Conservation (phyloP, 768 basidiomycete genomes). For the Phlebiopsis flavidoalba region DNA sequence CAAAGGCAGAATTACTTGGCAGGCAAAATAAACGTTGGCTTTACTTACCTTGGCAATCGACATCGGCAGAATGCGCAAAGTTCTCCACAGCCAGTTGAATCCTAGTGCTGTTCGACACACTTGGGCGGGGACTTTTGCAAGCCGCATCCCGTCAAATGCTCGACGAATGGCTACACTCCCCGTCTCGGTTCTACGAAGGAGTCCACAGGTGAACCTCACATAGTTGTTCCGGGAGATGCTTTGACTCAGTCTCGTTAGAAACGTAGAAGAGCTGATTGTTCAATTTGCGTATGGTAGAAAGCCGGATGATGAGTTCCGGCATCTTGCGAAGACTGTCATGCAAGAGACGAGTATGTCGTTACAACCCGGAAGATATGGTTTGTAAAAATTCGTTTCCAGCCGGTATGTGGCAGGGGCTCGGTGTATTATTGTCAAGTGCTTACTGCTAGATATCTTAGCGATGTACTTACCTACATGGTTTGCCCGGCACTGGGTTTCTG, state of each 20-base stretch:
- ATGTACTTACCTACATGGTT: background rate
- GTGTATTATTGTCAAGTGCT: background rate
- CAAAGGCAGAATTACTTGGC: slow-evolving; percentile 17
- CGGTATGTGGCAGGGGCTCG: background rate
- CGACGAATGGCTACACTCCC: background rate
- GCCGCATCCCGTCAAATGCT: background rate
- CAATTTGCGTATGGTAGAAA: slow-evolving; percentile 31
- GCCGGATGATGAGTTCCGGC: slow-evolving; percentile 35
- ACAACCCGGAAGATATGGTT: slow-evolving; percentile 36
- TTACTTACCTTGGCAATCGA: slow-evolving; percentile 14
- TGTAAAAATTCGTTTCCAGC: slow-evolving; percentile 36
- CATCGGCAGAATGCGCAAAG: slow-evolving; percentile 8
- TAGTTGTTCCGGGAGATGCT: background rate
- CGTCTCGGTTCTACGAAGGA: background rate
- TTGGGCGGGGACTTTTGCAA: background rate
- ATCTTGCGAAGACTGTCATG: slow-evolving; percentile 31
- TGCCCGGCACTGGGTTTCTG: slow-evolving; percentile 19
- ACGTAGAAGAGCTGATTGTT: slow-evolving; percentile 27
- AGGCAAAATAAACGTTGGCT: slow-evolving; percentile 16
- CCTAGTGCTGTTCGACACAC: background rate
- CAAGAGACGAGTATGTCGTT: slow-evolving; percentile 25
- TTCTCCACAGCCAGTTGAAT: slow-evolving; percentile 7
- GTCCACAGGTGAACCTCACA: background rate
- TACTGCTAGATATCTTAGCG: slow-evolving; percentile 2
- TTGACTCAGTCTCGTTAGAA: background rate